A percentile compares a stretch with the other conserved stretches of the same genome.
Conservation (phyloP, 768 basidiomycete genomes). For the Naganishia kalamii region DNA sequence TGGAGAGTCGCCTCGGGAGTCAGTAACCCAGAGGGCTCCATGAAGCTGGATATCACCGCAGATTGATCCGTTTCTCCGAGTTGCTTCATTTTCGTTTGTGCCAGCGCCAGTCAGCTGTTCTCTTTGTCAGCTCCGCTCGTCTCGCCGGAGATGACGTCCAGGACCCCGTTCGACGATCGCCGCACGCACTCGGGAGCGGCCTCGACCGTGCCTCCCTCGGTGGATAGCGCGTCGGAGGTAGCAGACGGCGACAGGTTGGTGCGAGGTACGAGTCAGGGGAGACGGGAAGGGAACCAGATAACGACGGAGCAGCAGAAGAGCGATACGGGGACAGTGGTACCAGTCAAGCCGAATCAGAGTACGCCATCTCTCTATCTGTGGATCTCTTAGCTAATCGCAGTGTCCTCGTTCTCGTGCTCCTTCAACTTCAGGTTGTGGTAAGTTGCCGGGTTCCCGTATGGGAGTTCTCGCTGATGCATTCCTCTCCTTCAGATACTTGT, state of each 20-base stretch:
- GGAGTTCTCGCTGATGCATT: neutral
- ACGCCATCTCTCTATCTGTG: neutral
- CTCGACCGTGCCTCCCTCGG: neutral
- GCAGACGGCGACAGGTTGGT: neutral
- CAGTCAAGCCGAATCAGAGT: constrained; percentile 2
- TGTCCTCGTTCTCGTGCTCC: neutral
- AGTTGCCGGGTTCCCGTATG: neutral
- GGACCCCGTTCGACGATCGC: constrained; percentile 1
- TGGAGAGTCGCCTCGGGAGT: too few relatives aligned
- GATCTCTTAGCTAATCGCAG: neutral
- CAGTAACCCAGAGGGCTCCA: too few relatives aligned
- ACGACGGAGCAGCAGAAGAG: neutral
- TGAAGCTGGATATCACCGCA: too few relatives aligned
- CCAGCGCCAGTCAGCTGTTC: too few relatives aligned
- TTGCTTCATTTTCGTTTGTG: too few relatives aligned
- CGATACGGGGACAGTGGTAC: neutral
- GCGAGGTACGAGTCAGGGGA: neutral
- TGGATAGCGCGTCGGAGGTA: neutral
- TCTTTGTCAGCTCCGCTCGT: neutral
- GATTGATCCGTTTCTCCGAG: too few relatives aligned
- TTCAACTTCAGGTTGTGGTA: neutral
- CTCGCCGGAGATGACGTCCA: neutral
- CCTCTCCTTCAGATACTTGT: neutral
- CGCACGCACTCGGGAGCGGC: neutral
- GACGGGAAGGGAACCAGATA: neutral